These are phyloP conservation scores for Exophiala phaeomuriformis DNA, from an alignment of 2,329 filamentous ascomycete species.

Conservation along the genomic window DNA sequence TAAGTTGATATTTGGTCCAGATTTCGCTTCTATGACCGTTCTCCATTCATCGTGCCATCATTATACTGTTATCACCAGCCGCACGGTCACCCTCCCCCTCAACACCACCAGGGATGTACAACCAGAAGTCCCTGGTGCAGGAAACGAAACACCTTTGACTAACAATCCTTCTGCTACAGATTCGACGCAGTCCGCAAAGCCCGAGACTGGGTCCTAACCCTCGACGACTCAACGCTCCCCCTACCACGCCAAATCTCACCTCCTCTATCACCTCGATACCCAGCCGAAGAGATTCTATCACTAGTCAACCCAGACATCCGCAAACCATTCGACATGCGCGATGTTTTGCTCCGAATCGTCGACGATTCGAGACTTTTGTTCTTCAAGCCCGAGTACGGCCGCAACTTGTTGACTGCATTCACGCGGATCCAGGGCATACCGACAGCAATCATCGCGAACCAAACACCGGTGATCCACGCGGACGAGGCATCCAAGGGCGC, in stretches of 20 bases:
- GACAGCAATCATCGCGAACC: constrained; percentile 30
- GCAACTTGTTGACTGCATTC: constrained; percentile 35
- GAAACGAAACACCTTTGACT: too few relatives aligned
- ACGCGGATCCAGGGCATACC: constrained; percentile 35
- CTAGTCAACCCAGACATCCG: constrained; percentile 38
- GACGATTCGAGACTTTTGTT: constrained; percentile 36
- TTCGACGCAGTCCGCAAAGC: constrained; percentile 39
- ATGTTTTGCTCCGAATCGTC: constrained; percentile 38
- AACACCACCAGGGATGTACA: too few relatives aligned
- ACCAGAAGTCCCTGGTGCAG: too few relatives aligned
- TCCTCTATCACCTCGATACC: constrained; percentile 30
- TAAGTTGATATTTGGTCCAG: constrained; percentile 19
- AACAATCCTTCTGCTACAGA: not conserved
- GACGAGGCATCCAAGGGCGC: constrained; percentile 38
- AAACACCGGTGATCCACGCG: constrained; percentile 36
- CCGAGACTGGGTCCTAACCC: constrained; percentile 33
- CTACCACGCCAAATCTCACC: constrained; percentile 1
- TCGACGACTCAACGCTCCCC: constrained; percentile 13
- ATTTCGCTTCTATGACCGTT: not conserved
- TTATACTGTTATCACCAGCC: not conserved
- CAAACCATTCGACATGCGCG: constrained; percentile 35
- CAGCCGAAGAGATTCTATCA: constrained; percentile 34
- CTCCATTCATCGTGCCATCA: not conserved
- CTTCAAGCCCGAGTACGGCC: constrained; percentile 39
- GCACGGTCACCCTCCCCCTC: too few relatives aligned